Evolutionary conservation across 257 asterid species (phyloP), one percentile per base, ranked within the genome.

Genomic region (Gynochthodes officinalis): DNA sequence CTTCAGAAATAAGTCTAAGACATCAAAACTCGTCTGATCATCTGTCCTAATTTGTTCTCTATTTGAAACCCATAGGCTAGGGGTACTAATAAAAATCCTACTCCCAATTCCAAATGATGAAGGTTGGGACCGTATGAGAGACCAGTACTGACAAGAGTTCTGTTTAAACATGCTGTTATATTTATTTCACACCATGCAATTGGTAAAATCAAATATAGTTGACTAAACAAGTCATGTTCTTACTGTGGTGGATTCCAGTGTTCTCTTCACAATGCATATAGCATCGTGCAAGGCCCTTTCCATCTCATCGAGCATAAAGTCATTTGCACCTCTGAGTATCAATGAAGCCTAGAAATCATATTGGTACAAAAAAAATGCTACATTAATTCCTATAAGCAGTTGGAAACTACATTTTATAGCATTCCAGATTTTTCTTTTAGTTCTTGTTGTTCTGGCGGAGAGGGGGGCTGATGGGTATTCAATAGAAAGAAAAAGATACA

Each of bases 241-340:
- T 77, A 94, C 97, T 2, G 97, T 91, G 64, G 85, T 86, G 65
- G 97, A 94, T 78, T 94, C 99, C 75, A 94, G 82, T 55, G 97
- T 89, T 82, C 99, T 86, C 79, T 94, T 94, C 72, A 94, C 99
- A 67, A 89, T 91, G 87, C 89, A 84, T 49, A 94, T 72, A 72
- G 97, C 92, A 81, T 94, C 97, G 79, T 94, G 97, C 87, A 94
- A 76, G 71, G 97, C 96, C 86, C 99, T 87, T 70, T 94, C 99
- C 97, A 94, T 91, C 85, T 94, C 97, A 72, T 91, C 97, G 46
- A 94, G 96, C 97, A 93, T 93, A 88, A 37, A 88, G 79, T 93
- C 98, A 46, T 89, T 93, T 84, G 98, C 97, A 77, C 98, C 98
- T 83, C 97, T 83, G 40, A 91, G 96, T 73, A 93, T 84, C 75